Evolutionary conservation across 1,139 yeast genomes (phyloP).

Genomic region (Blastobotrys ciferrii): DNA sequence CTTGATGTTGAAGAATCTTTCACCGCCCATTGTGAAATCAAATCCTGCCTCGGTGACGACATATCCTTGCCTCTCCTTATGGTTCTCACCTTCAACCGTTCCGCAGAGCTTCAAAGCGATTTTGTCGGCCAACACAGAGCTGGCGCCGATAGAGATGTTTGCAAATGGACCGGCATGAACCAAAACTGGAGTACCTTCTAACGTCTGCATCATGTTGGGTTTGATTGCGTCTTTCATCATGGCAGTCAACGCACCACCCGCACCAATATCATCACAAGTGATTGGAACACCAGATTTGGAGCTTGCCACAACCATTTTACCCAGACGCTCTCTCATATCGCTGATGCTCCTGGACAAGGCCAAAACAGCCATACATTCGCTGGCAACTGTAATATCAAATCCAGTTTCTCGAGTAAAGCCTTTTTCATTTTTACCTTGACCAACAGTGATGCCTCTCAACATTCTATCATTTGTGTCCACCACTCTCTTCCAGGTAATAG

Average conservation of each 20-base stretch:
- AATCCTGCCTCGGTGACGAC: constrained; percentile 98
- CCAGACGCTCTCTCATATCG: constrained; percentile 89
- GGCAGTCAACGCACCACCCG: constrained; percentile 97
- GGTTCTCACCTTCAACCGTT: constrained; percentile 51
- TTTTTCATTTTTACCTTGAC: constrained; percentile 92
- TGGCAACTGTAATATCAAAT: constrained; percentile 94
- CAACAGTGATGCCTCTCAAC: constrained; percentile 85
- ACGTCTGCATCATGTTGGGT: constrained; percentile 96
- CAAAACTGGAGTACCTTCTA: constrained; percentile 97
- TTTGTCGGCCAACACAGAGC: constrained; percentile 87
- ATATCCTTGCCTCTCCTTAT: constrained; percentile 72
- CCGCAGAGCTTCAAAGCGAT: constrained; percentile 93
- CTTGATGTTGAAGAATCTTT: constrained; percentile 92
- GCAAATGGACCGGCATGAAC: constrained; percentile 99
- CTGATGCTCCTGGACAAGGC: constrained; percentile 82
- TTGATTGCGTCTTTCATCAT: constrained; percentile 94
- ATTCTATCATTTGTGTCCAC: constrained; percentile 95
- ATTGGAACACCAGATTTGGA: constrained; percentile 81
- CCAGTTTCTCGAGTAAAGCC: constrained; percentile 88
- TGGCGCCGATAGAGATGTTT: constrained; percentile 93
- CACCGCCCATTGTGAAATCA: constrained; percentile 99
- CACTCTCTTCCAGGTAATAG: constrained; percentile 96
- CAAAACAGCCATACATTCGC: constrained; percentile 96
- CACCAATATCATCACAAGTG: constrained; percentile 94
- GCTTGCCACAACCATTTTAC: constrained; percentile 87